Evolutionary conservation across 306 rosid species (phyloP).

Genomic region (Nissolia schottii): DNA sequence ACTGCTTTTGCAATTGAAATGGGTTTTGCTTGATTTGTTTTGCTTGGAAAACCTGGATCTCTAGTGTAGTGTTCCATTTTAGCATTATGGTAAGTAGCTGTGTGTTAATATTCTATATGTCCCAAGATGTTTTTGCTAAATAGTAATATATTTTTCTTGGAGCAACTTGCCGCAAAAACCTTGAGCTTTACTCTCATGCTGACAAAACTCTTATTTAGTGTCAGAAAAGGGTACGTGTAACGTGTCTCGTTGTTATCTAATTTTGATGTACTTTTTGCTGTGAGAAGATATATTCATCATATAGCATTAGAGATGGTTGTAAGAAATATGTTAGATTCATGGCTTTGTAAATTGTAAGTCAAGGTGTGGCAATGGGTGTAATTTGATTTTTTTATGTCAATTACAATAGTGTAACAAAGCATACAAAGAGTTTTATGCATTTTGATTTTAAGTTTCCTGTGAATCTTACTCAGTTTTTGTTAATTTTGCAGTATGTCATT

Average conservation of each 20-base stretch:
- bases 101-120: not conserved
- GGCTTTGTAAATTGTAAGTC: constrained; percentile 8
- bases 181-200: constrained; percentile 4
- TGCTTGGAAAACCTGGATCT: constrained; percentile 6
- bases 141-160: not conserved
- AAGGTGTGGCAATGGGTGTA: not conserved
- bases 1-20: constrained; percentile 9
- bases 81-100: not conserved
- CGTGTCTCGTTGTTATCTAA: not conserved
- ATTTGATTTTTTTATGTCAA: constrained; percentile 11
- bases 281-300: not conserved
- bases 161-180: not conserved
- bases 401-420: not conserved
- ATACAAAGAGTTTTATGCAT: not conserved
- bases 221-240: not conserved
- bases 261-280: not conserved
- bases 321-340: constrained; percentile 5
- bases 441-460: not conserved
- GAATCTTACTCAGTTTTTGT: constrained; percentile 16
- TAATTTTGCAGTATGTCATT: constrained; percentile 64
- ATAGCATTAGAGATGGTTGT: not conserved
- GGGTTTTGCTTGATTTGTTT: constrained; percentile 4
- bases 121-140: not conserved
- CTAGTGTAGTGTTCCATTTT: not conserved
- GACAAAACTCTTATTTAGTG: not conserved